These are phyloP conservation scores for Alternaria burnsii DNA, from an alignment of 2,329 filamentous ascomycete genomes.

Conservation along the genomic window DNA sequence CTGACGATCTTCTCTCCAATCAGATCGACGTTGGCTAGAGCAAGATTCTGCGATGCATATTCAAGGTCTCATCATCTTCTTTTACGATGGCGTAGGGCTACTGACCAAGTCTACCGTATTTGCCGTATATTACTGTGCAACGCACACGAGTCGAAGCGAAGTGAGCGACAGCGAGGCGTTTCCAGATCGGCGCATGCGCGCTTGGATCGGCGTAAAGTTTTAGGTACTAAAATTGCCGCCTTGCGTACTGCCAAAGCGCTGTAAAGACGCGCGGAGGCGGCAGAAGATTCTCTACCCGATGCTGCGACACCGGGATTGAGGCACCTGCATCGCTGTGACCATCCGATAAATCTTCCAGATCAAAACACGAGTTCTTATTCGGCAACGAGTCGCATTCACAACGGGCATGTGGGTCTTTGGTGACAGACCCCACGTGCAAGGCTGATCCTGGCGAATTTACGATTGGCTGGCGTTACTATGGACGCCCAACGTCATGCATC, in stretches of 20 bases:
- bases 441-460: background rate
- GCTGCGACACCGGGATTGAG: background rate
- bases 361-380: background rate
- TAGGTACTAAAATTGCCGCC: background rate
- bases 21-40: background rate
- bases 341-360: background rate
- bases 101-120: background rate
- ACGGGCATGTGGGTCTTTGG: background rate
- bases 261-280: background rate
- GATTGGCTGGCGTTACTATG: conserved; percentile 12
- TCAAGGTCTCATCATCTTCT: background rate
- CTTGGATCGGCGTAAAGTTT: background rate
- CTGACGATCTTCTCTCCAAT: background rate
- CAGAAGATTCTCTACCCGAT: background rate
- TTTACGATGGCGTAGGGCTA: background rate
- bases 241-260: background rate
- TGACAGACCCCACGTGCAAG: background rate
- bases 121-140: background rate
- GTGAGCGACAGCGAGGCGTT: background rate
- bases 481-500: conserved; percentile 5
- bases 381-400: background rate
- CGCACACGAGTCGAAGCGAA: background rate
- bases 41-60: background rate
- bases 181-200: background rate
- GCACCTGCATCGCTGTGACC: background rate